Evolutionary conservation across 345 rosid species (phyloP).

Genomic region (Brassica incana): DNA sequence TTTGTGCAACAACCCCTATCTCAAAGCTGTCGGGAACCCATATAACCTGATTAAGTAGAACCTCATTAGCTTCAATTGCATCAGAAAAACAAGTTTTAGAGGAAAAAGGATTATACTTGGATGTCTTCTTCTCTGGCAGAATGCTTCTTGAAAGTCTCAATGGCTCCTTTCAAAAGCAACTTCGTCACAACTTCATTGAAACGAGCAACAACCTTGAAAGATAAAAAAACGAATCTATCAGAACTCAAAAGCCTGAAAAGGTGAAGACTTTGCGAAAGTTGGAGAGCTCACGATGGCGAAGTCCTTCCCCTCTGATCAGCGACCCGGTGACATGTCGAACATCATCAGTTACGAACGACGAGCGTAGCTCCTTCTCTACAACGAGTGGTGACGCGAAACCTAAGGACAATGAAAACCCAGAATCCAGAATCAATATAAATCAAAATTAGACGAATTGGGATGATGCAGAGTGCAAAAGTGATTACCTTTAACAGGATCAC

Average conservation of each 20-base stretch:
- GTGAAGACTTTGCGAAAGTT: background rate
- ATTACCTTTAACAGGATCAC: constrained; percentile 71
- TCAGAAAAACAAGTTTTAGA: background rate
- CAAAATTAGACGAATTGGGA: background rate
- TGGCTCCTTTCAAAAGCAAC: constrained; percentile 80
- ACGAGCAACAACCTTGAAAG: constrained; percentile 78
- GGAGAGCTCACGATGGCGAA: constrained; percentile 62
- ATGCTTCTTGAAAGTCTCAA: constrained; percentile 76
- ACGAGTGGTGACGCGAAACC: constrained; percentile 11
- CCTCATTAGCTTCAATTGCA: constrained; percentile 17
- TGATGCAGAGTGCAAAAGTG: background rate
- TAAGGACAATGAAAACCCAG: background rate
- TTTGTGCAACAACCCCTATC: constrained; percentile 69
- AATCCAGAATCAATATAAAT: background rate
- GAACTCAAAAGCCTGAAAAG: background rate
- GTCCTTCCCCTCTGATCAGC: constrained; percentile 46
- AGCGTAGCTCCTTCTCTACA: constrained; percentile 40
- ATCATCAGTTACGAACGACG: constrained; percentile 45
- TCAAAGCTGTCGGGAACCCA: constrained; percentile 99
- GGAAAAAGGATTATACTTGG: constrained; percentile 46
- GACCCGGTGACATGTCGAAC: no score
- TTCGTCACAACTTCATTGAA: constrained; percentile 90
- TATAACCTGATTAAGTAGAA: constrained; percentile 56
- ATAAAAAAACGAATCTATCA: background rate
- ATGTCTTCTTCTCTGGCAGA: constrained; percentile 82